These are phyloP conservation scores for Floccularia luteovirens DNA, from an alignment of 768 basidiomycete genomes.

Conservation along the genomic window DNA sequence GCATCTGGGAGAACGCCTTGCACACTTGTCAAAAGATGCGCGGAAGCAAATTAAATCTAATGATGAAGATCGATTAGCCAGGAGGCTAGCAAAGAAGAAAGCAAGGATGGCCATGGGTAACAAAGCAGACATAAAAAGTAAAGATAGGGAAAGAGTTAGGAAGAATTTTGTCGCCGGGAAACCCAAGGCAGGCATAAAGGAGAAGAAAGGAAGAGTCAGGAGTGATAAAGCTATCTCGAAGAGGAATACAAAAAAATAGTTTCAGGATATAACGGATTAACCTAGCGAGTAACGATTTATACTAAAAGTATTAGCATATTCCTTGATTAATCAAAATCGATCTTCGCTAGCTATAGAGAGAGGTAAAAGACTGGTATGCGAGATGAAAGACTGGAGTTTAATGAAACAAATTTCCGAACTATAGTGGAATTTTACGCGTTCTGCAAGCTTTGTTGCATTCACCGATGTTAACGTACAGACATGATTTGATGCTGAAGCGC, in stretches of 20 bases:
- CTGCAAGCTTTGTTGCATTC: too few species aligned
- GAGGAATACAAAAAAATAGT: slow-evolving; percentile 51
- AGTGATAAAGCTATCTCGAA: slow-evolving; percentile 47
- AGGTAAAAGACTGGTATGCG: too few species aligned
- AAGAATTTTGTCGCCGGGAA: slow-evolving; percentile 19
- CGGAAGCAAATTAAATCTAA: slow-evolving; percentile 76
- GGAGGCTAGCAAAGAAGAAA: slow-evolving; percentile 89
- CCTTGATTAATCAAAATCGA: too few species aligned
- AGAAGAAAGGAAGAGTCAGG: slow-evolving; percentile 22
- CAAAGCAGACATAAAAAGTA: slow-evolving; percentile 25
- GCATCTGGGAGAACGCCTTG: slow-evolving; percentile 68
- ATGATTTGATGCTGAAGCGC: too few species aligned
- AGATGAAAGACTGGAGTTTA: too few species aligned
- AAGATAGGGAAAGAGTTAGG: slow-evolving; percentile 40
- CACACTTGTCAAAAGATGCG: slow-evolving; percentile 74
- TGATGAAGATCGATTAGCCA: slow-evolving; percentile 74
- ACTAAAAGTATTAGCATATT: too few species aligned
- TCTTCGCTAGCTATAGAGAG: too few species aligned
- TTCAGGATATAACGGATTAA: too few species aligned
- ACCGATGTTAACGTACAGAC: too few species aligned
- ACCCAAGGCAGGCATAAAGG: slow-evolving; percentile 24
- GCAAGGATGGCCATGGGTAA: slow-evolving; percentile 43
- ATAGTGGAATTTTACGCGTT: too few species aligned
- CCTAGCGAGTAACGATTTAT: too few species aligned
- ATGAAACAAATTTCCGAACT: too few species aligned